These are phyloP conservation scores for Ustilago loliicola DNA, from an alignment of 1,284 basidiomycete genomes.

Conservation along the genomic window DNA sequence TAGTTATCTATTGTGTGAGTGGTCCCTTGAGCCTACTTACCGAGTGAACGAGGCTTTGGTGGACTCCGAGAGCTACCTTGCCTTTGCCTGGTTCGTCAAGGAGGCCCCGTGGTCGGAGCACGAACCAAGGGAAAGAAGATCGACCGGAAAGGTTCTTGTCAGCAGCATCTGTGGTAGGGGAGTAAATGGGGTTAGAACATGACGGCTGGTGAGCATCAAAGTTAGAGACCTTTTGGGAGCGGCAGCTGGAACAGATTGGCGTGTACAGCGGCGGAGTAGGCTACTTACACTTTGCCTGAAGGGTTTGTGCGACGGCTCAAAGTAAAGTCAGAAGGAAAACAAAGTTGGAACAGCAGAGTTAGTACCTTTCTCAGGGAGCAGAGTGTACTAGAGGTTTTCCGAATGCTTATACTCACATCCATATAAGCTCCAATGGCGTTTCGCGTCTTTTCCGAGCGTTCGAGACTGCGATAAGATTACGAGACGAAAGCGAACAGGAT, in stretches of 20 bases:
- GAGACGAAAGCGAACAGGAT: neutral
- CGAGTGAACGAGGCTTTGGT: constrained; percentile 40
- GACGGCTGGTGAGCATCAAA: neutral
- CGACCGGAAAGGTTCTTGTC: constrained; percentile 78
- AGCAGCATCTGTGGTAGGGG: constrained; percentile 74
- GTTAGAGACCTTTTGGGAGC: neutral
- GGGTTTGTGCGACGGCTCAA: too few species aligned
- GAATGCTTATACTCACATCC: constrained; percentile 34
- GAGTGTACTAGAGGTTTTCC: too few species aligned
- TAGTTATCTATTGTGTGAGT: neutral
- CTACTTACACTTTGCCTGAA: constrained; percentile 19
- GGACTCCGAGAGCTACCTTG: constrained; percentile 51
- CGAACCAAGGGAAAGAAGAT: constrained; percentile 78
- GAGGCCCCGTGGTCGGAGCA: constrained; percentile 78
- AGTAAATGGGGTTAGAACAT: neutral
- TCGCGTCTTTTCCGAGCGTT: constrained; percentile 67
- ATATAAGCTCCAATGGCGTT: constrained; percentile 53
- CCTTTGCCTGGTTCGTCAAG: constrained; percentile 72
- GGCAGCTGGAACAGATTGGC: neutral
- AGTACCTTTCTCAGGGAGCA: too few species aligned
- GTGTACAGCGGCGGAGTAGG: neutral
- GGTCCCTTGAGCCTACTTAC: constrained; percentile 12
- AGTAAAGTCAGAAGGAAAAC: too few species aligned
- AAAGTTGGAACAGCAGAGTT: too few species aligned
- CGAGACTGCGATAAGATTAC: constrained; percentile 28